Evolutionary conservation across 164 flowering plant genomes (phyloP).

Genomic region (Sedum album): DNA sequence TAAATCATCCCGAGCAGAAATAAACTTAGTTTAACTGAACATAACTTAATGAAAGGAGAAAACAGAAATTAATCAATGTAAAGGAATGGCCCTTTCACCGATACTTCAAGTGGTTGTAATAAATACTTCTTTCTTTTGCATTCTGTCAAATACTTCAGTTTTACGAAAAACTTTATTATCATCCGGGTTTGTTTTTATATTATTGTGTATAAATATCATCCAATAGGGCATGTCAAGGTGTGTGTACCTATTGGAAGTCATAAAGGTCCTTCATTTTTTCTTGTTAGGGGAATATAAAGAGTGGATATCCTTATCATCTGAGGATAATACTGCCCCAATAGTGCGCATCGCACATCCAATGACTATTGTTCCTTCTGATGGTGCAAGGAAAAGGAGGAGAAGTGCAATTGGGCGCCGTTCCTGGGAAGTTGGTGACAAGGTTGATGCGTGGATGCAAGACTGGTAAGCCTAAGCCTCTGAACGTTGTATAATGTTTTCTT

Average conservation of each 20-base stretch:
- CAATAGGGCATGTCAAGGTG: not conserved
- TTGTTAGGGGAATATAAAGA: slow-evolving; percentile 53
- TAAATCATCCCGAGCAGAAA: no score
- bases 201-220: not conserved
- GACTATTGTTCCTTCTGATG: slow-evolving; percentile 49
- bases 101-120: not conserved
- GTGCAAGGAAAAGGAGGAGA: slow-evolving; percentile 79
- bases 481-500: not conserved
- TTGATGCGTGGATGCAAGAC: slow-evolving; percentile 73
- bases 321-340: slow-evolving; percentile 49
- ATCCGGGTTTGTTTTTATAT: not conserved
- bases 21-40: no score
- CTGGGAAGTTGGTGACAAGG: slow-evolving; percentile 91
- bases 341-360: slow-evolving; percentile 66
- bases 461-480: slow-evolving; percentile 43
- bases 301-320: slow-evolving; percentile 58
- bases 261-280: slow-evolving; percentile 7
- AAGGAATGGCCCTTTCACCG: no score
- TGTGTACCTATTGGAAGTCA: not conserved
- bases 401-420: slow-evolving; percentile 46
- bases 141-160: not conserved
- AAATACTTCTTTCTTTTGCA: not conserved
- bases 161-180: not conserved
- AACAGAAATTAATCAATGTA: no score
- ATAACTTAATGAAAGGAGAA: no score